Percentiles rank a stretch among this genome's conserved stretches.
phyloP scores from a whole-genome alignment of 768 basidiomycete genomes.

The Kwoniella sp. region DNA sequence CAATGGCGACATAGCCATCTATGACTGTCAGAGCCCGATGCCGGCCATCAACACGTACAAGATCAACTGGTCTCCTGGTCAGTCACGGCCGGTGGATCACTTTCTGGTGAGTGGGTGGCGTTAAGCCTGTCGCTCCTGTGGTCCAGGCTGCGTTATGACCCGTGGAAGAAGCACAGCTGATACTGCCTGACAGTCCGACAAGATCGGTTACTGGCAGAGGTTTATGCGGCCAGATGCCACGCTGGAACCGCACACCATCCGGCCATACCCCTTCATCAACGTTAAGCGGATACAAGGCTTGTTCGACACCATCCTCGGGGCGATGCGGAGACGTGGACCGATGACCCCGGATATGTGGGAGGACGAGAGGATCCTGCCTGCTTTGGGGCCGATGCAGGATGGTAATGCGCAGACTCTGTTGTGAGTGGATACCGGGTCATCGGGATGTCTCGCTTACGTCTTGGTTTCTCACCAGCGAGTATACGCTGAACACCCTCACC shows the following conservation, averaged over 20 bases:
- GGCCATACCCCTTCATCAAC: background rate
- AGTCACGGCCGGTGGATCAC: background rate
- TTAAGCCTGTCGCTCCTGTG: background rate
- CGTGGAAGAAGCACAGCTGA: background rate
- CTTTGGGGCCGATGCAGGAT: background rate
- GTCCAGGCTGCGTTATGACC: too few relatives aligned
- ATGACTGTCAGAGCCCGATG: background rate
- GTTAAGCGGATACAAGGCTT: background rate
- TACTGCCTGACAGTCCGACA: background rate
- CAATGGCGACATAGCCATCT: background rate
- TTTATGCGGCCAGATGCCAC: background rate
- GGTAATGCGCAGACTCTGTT: background rate
- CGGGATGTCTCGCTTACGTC: too few relatives aligned
- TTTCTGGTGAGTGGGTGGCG: background rate
- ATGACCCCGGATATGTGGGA: conserved; percentile 14
- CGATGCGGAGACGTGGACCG: conserved; percentile 6
- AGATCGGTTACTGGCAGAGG: background rate
- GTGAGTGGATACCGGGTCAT: conserved; percentile 4
- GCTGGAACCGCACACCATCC: background rate
- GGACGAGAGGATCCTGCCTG: conserved; percentile 11
- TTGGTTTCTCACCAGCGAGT: too few relatives aligned
- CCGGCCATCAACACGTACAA: background rate
- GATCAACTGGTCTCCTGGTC: conserved; percentile 1
- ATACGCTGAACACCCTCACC: too few relatives aligned
- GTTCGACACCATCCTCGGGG: background rate